phyloP scores from a whole-genome alignment of 805 yeast genomes.

The Wickerhamomyces rabaulensis region DNA sequence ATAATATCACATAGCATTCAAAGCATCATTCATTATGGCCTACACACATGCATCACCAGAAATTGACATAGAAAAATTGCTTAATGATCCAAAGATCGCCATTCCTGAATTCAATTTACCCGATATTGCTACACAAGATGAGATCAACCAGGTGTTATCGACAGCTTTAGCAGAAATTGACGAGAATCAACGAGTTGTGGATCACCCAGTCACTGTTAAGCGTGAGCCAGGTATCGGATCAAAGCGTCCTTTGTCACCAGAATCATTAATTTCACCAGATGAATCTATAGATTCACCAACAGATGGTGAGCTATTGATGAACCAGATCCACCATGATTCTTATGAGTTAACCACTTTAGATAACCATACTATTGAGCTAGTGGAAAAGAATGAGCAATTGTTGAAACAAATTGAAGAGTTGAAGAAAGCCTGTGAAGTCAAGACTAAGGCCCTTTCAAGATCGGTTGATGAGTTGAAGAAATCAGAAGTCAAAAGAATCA shows the following conservation, averaged over 20 bases:
- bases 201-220: background rate
- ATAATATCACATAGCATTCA: background rate
- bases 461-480: conserved; percentile 28
- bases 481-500: conserved; percentile 32
- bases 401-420: conserved; percentile 17
- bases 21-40: background rate
- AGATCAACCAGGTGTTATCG: conserved; percentile 21
- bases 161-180: conserved; percentile 12
- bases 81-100: conserved; percentile 5
- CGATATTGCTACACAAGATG: conserved; percentile 23
- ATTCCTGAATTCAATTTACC: conserved; percentile 4
- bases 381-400: conserved; percentile 1
- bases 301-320: background rate
- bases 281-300: conserved; percentile 19
- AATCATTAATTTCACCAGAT: conserved; percentile 31
- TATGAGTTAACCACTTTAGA: background rate
- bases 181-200: conserved; percentile 3
- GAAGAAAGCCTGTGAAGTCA: conserved; percentile 28
- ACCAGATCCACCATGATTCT: background rate
- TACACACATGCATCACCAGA: conserved; percentile 1
- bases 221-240: background rate
- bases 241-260: conserved; percentile 28
- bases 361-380: background rate
- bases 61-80: conserved; percentile 11
- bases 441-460: conserved; percentile 28